Evolutionary conservation across 306 rosid species (phyloP).

Genomic region (Sicyos edulis): DNA sequence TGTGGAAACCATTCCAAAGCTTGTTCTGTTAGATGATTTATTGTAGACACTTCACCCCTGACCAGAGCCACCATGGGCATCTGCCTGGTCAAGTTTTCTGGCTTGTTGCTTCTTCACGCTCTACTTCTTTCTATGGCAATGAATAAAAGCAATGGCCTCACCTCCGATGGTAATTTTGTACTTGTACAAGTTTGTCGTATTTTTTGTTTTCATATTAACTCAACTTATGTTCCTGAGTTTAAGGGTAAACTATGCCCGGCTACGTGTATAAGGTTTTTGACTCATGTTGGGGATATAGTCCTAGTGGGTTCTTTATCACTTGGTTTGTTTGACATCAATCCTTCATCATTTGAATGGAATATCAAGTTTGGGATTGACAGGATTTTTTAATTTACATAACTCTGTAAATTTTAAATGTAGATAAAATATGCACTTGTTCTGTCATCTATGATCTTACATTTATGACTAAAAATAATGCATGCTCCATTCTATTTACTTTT

Average conservation of each 20-base stretch:
- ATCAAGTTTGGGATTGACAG: not conserved
- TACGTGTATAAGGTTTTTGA: not conserved
- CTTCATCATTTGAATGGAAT: not conserved
- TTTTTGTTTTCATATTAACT: not conserved
- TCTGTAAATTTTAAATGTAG: no score
- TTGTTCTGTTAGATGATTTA: constrained; percentile 60
- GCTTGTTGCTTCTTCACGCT: constrained; percentile 48
- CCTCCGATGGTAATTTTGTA: constrained; percentile 60
- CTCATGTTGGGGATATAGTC: not conserved
- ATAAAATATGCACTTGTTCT: no score
- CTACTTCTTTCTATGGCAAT: constrained; percentile 31
- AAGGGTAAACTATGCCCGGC: not conserved
- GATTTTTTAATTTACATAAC: not conserved
- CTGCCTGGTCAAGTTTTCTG: constrained; percentile 63
- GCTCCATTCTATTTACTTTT: not conserved
- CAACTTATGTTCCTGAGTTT: not conserved
- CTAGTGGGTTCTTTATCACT: not conserved
- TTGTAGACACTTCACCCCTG: constrained; percentile 40
- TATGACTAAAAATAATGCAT: not conserved
- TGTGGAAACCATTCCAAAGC: constrained; percentile 34
- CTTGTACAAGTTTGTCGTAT: constrained; percentile 18
- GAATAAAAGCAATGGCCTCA: constrained; percentile 45
- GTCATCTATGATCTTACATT: not conserved
- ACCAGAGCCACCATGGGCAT: constrained; percentile 82
- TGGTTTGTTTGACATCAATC: not conserved